phyloP scores from a whole-genome alignment of 1,284 basidiomycete genomes.

The Sanghuangporus baumii region DNA sequence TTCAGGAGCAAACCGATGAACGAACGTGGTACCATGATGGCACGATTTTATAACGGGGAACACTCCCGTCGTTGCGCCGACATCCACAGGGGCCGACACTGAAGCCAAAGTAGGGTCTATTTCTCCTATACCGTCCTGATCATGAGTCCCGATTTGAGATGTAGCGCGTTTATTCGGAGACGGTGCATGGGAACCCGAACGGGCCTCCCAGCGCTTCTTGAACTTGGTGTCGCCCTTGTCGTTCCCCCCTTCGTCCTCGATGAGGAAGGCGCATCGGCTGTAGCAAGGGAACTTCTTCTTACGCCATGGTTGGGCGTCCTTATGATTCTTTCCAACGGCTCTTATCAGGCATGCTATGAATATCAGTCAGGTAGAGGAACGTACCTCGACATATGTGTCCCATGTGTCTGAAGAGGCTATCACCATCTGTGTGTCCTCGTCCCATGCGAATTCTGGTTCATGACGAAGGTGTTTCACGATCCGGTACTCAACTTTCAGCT shows the following conservation, averaged over 20 bases:
- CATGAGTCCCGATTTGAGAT: too few species aligned
- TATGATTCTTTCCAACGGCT: neutral
- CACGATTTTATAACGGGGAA: neutral
- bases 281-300: constrained; percentile 13
- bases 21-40: neutral
- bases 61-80: neutral
- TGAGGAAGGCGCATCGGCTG: constrained; percentile 1
- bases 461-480: constrained; percentile 10
- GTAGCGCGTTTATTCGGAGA: too few species aligned
- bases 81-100: neutral
- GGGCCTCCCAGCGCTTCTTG: neutral
- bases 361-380: neutral
- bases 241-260: constrained; percentile 3
- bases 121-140: too few species aligned
- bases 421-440: constrained; percentile 6
- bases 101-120: too few species aligned
- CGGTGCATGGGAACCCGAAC: neutral
- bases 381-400: constrained; percentile 11
- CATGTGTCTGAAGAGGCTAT: neutral
- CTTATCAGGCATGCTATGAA: neutral
- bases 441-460: constrained; percentile 15
- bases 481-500: constrained; percentile 16
- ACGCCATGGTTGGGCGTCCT: constrained; percentile 14
- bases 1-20: neutral
- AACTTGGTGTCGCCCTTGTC: constrained; percentile 1